Conservation (phyloP, 805 yeast genomes). For the Lipomyces spencermartinsiae region DNA sequence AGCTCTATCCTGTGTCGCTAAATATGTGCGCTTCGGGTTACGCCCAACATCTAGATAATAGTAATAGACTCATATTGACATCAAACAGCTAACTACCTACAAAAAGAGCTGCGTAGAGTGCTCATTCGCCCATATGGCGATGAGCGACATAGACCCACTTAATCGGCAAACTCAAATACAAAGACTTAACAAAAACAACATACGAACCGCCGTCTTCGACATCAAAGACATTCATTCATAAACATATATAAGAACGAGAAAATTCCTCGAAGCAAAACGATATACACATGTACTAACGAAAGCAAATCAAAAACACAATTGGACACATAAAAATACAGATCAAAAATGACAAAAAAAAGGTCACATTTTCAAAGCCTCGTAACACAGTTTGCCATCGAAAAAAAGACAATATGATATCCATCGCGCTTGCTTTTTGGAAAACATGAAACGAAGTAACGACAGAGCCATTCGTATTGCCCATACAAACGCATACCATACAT, state of each 20-base stretch:
- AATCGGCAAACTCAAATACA: too few species aligned
- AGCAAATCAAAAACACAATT: not conserved
- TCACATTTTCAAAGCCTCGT: not conserved
- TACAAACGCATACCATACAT: not conserved
- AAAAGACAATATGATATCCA: not conserved
- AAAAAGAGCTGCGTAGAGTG: too few species aligned
- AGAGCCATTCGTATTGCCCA: not conserved
- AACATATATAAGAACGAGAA: not conserved
- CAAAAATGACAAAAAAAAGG: not conserved
- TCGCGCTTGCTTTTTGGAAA: not conserved
- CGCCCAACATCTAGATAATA: too few species aligned
- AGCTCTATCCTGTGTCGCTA: too few species aligned
- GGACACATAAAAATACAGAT: conserved; percentile 1
- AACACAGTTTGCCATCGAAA: not conserved
- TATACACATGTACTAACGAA: not conserved
- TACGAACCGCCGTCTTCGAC: not conserved
- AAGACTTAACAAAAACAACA: not conserved
- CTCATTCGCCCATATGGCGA: too few species aligned
- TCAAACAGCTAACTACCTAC: too few species aligned
- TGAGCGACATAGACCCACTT: too few species aligned
- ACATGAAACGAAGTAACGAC: not conserved
- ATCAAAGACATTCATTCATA: conserved; percentile 1
- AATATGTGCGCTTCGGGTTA: too few species aligned
- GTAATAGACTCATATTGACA: too few species aligned
- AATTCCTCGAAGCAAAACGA: not conserved